These are phyloP conservation scores for Eucalyptus regnans DNA, from an alignment of 345 rosid species.

Conservation along the genomic window DNA sequence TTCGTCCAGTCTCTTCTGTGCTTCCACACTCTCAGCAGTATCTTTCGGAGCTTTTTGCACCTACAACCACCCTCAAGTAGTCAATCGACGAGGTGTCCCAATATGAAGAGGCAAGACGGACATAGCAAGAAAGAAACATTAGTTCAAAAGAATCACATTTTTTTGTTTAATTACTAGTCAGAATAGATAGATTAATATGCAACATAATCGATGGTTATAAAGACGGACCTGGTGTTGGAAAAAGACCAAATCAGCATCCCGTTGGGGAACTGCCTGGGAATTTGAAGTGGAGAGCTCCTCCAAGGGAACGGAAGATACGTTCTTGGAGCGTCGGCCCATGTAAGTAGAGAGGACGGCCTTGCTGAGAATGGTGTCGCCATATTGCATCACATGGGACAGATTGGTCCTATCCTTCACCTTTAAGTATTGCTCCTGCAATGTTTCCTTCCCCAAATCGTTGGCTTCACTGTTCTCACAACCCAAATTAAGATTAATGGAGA, in stretches of 20 bases:
- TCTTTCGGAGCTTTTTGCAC: slow-evolving; percentile 13
- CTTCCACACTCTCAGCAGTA: slow-evolving; percentile 25
- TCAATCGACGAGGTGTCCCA: background rate
- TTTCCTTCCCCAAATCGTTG: slow-evolving; percentile 20
- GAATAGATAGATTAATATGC: background rate
- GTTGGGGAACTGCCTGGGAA: slow-evolving; percentile 2
- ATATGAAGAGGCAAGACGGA: background rate
- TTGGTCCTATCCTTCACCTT: slow-evolving; percentile 5
- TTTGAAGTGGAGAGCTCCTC: background rate
- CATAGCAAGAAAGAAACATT: background rate
- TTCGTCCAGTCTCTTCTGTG: slow-evolving; percentile 9
- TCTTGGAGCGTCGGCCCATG: background rate
- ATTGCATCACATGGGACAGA: slow-evolving; percentile 36
- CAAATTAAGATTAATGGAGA: background rate
- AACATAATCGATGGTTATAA: background rate
- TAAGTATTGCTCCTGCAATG: slow-evolving; percentile 29
- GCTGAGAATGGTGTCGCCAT: slow-evolving; percentile 20
- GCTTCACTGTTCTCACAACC: slow-evolving; percentile 14
- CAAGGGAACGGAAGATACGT: background rate
- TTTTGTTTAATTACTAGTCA: background rate
- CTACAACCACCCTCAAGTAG: background rate
- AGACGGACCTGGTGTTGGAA: background rate
- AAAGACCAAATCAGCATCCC: slow-evolving; percentile 26
- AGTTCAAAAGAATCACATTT: background rate
- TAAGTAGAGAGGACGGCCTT: slow-evolving; percentile 8